Base-by-base conservation (phyloP, 2,329 filamentous ascomycete genomes). In the Exophiala sp. region DNA sequence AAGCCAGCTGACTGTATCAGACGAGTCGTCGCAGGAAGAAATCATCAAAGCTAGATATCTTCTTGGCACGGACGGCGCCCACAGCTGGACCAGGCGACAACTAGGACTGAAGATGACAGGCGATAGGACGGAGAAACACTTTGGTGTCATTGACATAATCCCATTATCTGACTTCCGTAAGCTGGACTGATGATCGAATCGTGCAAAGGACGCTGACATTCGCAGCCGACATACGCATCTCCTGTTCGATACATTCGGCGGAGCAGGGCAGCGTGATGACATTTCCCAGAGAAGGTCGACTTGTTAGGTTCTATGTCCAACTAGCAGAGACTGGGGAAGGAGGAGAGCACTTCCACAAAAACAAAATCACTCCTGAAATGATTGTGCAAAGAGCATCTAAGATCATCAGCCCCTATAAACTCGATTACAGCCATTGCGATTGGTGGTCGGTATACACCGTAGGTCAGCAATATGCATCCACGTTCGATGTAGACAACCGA, bases 61-160 rank as follows among this genome's bases (percentile, higher is more conserved):
- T 22, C 71, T 87, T 3, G 83, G 83, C 0, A 82, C 79, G 41
- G 83, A 86, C 56, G 83, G 83, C 0, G 83, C 83, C 0, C 81
- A 82, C 58, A 80, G 75, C 48, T 85, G 81, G 80, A 80, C 78
- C 0, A 69, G 83, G 32, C 71, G 73, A 46, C 72, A 79, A 47
- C 67, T 86, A 1, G 77, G 78, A 0, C 74, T 79, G 24, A 69
- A 74, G 24, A 68, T 82, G 40, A 70, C 77, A 40, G 79, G 79
- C 3, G 78, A 81, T 43, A 73, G 71, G 18, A 70, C 67, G 1
- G 68, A 72, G 68, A 21, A 34, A 13, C 13, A 68, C 5, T 72
- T 70, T 69, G 72, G 70, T 1, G 70, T 74, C 2, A 57, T 73
- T 52, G 76, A 79, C 51, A 69, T 78, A 8, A 65, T 77, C 5